Percentiles rank a stretch among this genome's conserved stretches.
Conservation (phyloP, 2,329 filamentous ascomycete species). For the Dactylella cylindrospora region DNA sequence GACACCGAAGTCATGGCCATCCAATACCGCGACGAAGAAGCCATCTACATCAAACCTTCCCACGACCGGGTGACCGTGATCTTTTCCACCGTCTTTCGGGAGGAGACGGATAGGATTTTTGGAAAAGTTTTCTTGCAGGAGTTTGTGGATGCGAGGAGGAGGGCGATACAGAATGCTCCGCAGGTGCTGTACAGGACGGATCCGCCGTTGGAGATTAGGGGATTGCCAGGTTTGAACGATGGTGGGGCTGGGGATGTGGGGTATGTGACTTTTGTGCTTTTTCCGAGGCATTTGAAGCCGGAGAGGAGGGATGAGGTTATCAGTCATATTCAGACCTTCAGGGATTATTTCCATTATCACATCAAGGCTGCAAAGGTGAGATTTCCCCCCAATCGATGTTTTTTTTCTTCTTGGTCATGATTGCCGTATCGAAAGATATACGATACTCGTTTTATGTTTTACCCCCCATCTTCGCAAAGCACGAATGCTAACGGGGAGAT, state of each 20-base stretch:
- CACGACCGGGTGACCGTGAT: conserved; percentile 98
- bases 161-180: conserved; percentile 96
- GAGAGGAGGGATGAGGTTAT: conserved; percentile 94
- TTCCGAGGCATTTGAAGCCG: conserved; percentile 87
- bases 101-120: conserved; percentile 96
- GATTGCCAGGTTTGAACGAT: conserved; percentile 76
- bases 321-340: conserved; percentile 99
- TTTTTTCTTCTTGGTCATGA: conserved; percentile 39
- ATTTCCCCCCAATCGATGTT: not conserved
- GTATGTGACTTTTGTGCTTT: conserved; percentile 97
- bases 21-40: conserved; percentile 97
- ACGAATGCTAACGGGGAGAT: conserved; percentile 4
- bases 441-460: no score
- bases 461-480: not conserved
- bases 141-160: conserved; percentile 91
- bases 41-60: conserved; percentile 97
- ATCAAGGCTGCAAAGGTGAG: conserved; percentile 93
- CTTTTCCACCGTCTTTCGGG: conserved; percentile 96
- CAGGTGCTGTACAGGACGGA: conserved; percentile 97
- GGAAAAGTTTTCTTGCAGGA: conserved; percentile 98
- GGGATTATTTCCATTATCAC: conserved; percentile 99
- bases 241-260: conserved; percentile 78
- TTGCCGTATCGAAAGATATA: no score
- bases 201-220: conserved; percentile 85
- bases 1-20: conserved; percentile 93